Base-by-base conservation (phyloP, 306 rosid genomes). In the Casuarina equisetifolia region DNA sequence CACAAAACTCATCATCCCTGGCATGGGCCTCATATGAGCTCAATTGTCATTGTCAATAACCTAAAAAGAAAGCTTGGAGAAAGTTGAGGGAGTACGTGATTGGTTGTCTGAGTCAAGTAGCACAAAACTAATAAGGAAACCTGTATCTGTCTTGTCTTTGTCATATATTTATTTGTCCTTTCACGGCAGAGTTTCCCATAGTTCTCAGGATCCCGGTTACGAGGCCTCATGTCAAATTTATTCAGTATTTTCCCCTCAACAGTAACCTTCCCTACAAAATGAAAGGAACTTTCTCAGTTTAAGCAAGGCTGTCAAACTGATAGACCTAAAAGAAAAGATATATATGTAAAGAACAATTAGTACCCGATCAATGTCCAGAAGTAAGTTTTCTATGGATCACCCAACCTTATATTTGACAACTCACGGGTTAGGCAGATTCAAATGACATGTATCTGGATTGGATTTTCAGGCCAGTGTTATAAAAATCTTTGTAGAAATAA, bases 151-250 rank as follows among this genome's bases (percentile, higher is more conserved):
- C 98, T 91, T 66, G 17, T 85, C 84, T 88, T 92, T 75, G 86
- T 90, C 90, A 79, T 89, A 77, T 84, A 86, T 75, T 89, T 89
- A 69, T 79, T 74, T 69, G 94, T 92, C 74, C 98, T 89, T 84
- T 94, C 94, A 55, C 98, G 94, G 78, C 92, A 92, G 58, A 91
- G 88, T 82, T 94, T 90, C 81, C 93, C 96, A 73, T 94, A 92
- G 72, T 83, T 77, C 74, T 94, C 98, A 69, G 92, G 79, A 82
- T 74, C 90, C 83, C 88, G 89, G 84, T 76, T 81, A 76, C 86
- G 88, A 25, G 96, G 97, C 82, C 86, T 94, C 96, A 92, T 91
- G 84, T 92, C 93, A 84, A 94, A 89, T 72, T 92, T 94, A 87
- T 89, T 72, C 64, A 73, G 74, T 78, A 94, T 88, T 77, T 88